Conservation (phyloP, 1,284 basidiomycete species). For the Termitomyces sp. region DNA sequence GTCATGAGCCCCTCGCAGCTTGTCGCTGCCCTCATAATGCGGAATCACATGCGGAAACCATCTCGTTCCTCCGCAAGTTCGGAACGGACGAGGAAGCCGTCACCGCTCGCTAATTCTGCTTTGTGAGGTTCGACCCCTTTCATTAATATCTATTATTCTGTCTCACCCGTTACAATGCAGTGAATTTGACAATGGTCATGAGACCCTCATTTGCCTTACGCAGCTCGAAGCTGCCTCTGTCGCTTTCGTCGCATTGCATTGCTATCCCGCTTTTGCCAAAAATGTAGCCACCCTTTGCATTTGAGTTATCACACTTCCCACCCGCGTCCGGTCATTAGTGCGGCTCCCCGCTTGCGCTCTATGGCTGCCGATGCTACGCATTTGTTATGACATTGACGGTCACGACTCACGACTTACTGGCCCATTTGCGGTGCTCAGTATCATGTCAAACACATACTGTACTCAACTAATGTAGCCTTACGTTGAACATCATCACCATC, state of each 20-base stretch:
- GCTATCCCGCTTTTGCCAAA: slow-evolving; percentile 7
- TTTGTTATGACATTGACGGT: slow-evolving; percentile 7
- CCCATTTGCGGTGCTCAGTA: neutral
- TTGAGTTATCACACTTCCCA: neutral
- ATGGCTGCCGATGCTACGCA: neutral
- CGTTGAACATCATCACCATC: neutral
- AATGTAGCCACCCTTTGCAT: slow-evolving; percentile 2
- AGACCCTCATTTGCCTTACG: neutral
- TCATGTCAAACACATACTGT: slow-evolving; percentile 7
- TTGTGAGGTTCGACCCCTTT: slow-evolving; percentile 4
- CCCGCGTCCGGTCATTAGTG: neutral
- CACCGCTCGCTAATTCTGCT: slow-evolving; percentile 11
- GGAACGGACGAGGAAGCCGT: slow-evolving; percentile 11
- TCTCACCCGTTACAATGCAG: neutral
- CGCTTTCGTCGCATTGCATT: neutral
- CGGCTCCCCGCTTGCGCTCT: neutral
- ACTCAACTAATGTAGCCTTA: slow-evolving; percentile 6
- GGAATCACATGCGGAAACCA: slow-evolving; percentile 11
- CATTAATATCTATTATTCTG: neutral
- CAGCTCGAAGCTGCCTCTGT: slow-evolving; percentile 9
- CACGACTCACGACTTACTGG: slow-evolving; percentile 11
- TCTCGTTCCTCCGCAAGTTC: slow-evolving; percentile 6
- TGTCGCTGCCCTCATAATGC: slow-evolving; percentile 17
- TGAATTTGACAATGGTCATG: neutral
- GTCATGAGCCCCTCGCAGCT: slow-evolving; percentile 10